phyloP scores from a whole-genome alignment of 257 asterid species.

The Forsythia suspensa region DNA sequence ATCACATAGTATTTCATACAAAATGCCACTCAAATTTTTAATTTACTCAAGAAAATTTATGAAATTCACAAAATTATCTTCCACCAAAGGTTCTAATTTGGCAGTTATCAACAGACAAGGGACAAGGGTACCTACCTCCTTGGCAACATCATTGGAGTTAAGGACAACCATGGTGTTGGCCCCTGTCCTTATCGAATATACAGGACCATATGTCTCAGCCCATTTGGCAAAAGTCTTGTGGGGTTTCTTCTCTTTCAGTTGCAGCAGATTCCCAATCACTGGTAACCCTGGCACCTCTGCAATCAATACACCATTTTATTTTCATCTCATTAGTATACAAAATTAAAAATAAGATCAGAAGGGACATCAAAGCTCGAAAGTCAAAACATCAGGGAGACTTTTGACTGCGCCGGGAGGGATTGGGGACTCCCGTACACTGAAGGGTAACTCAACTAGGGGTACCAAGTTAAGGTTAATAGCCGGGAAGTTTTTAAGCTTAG shows the following conservation, averaged over 20 bases:
- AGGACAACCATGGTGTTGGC: conserved; percentile 65
- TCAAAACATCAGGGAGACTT: background rate
- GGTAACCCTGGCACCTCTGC: conserved; percentile 87
- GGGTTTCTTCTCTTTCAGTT: conserved; percentile 87
- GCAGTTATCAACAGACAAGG: background rate
- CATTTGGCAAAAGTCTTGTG: conserved; percentile 79
- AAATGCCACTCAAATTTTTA: background rate
- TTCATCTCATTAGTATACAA: background rate
- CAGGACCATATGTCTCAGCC: conserved; percentile 80
- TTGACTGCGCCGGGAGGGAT: background rate
- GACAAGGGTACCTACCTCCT: conserved; percentile 51
- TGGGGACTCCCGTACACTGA: background rate
- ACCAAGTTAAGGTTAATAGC: no score
- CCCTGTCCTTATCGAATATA: conserved; percentile 78
- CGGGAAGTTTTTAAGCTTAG: no score
- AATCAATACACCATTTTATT: conserved; percentile 22
- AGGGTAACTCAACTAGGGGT: no score
- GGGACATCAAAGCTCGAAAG: background rate
- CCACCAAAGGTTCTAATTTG: background rate
- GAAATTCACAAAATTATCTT: background rate
- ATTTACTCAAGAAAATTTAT: background rate
- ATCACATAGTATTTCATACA: background rate
- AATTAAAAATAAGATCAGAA: background rate
- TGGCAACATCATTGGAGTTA: conserved; percentile 63
- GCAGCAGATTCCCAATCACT: conserved; percentile 74